A percentile compares a stretch with the other conserved stretches of the same genome.
phyloP scores from a whole-genome alignment of 352 stramenopile genomes.

The Phytophthora colocasiae region DNA sequence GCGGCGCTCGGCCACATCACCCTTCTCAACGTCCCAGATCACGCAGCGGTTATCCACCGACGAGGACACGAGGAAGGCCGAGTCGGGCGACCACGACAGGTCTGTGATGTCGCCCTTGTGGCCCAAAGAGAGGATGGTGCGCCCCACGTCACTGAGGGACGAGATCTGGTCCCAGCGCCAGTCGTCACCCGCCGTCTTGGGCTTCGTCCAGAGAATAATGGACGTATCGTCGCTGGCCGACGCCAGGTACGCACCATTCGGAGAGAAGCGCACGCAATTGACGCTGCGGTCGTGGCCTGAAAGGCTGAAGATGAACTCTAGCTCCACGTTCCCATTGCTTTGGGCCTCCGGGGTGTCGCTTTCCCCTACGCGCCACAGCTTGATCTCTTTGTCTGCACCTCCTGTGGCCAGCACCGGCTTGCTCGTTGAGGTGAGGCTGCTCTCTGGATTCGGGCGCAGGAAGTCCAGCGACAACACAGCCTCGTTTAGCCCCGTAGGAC shows the following conservation, averaged over 20 bases:
- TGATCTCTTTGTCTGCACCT: constrained; percentile 91
- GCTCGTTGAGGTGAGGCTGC: not conserved
- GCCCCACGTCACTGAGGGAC: constrained; percentile 82
- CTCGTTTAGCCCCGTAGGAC: constrained; percentile 89
- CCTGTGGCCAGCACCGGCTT: constrained; percentile 71
- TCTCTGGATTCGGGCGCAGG: constrained; percentile 33
- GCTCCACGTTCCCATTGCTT: constrained; percentile 16
- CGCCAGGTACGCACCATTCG: constrained; percentile 82
- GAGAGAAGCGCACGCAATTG: constrained; percentile 93
- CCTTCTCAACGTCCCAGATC: constrained; percentile 88
- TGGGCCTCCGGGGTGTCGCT: constrained; percentile 1
- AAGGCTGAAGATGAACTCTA: constrained; percentile 87
- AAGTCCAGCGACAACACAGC: constrained; percentile 88
- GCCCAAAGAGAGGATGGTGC: constrained; percentile 75
- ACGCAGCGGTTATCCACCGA: constrained; percentile 94
- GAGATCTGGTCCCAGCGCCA: constrained; percentile 83
- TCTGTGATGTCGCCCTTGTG: constrained; percentile 94
- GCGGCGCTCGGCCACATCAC: constrained; percentile 81
- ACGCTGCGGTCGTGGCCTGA: constrained; percentile 90
- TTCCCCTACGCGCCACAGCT: constrained; percentile 75
- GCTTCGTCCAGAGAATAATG: constrained; percentile 86
- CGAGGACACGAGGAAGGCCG: constrained; percentile 89
- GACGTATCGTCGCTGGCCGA: constrained; percentile 91
- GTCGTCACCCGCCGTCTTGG: constrained; percentile 71
- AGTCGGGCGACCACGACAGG: constrained; percentile 93